phyloP scores from a whole-genome alignment of 1,284 basidiomycete genomes.

The Thecaphora frezii region DNA sequence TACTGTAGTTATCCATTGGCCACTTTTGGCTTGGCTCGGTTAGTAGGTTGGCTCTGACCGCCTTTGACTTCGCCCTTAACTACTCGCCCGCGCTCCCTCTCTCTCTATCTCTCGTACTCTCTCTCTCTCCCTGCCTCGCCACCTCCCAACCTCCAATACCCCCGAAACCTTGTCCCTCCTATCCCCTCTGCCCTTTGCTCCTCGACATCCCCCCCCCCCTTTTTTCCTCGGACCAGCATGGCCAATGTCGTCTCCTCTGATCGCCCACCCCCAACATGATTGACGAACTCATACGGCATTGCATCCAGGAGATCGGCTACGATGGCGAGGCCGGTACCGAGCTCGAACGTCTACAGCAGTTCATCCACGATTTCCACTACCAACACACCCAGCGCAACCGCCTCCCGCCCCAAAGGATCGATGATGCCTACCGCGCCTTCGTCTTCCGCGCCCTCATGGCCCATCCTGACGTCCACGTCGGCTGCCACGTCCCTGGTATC shows the following conservation, averaged over 20 bases:
- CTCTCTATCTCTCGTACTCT: too few relatives aligned
- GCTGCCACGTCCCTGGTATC: constrained; percentile 54
- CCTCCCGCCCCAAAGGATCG: constrained; percentile 65
- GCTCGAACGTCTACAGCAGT: constrained; percentile 69
- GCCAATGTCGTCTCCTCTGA: too few relatives aligned
- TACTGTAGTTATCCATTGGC: too few relatives aligned
- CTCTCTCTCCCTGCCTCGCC: too few relatives aligned
- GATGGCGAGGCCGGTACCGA: constrained; percentile 80
- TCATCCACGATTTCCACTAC: constrained; percentile 69
- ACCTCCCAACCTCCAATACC: too few relatives aligned
- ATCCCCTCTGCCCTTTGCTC: too few relatives aligned
- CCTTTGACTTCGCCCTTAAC: too few relatives aligned
- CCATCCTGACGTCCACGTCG: constrained; percentile 72
- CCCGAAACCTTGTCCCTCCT: too few relatives aligned
- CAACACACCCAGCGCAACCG: constrained; percentile 57
- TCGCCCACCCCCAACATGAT: constrained; percentile 60
- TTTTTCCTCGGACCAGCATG: neutral
- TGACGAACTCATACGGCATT: constrained; percentile 75
- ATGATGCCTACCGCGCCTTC: constrained; percentile 75
- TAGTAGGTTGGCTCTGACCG: too few relatives aligned
- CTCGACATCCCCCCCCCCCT: neutral
- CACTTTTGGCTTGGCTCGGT: too few relatives aligned
- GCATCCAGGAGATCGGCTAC: constrained; percentile 74
- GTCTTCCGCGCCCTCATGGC: constrained; percentile 76
- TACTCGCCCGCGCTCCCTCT: too few relatives aligned